A percentile compares a stretch with the other conserved stretches of the same genome.
Conservation (phyloP, 768 basidiomycete genomes). For the Floccularia luteovirens region DNA sequence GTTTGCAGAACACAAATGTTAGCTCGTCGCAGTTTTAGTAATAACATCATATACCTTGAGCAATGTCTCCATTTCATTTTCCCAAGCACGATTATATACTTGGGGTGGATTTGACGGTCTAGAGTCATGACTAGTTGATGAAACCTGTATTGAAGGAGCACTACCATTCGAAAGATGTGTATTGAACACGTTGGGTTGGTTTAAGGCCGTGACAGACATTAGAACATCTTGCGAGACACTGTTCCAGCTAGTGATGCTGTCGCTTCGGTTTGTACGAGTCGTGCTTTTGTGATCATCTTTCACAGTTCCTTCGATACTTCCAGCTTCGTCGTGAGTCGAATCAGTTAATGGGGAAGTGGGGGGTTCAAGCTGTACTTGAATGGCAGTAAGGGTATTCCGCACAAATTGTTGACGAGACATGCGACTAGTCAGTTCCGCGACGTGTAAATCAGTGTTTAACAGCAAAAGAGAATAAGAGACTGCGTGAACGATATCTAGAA, state of each 20-base stretch:
- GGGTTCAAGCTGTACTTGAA: conserved; percentile 72
- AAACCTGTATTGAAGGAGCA: conserved; percentile 54
- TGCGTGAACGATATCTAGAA: conserved; percentile 88
- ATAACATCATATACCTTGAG: conserved; percentile 55
- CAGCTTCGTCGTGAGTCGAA: conserved; percentile 56
- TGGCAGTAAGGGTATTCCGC: conserved; percentile 81
- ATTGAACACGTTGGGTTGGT: conserved; percentile 16
- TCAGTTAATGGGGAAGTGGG: conserved; percentile 47
- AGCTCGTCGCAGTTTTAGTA: not conserved
- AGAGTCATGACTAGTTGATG: conserved; percentile 18
- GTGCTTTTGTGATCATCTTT: conserved; percentile 52
- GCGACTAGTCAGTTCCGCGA: conserved; percentile 79
- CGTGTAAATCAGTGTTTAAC: conserved; percentile 95
- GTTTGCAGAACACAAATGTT: conserved; percentile 5
- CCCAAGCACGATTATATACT: conserved; percentile 68
- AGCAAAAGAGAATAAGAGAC: conserved; percentile 89
- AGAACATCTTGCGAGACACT: conserved; percentile 62
- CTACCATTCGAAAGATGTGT: conserved; percentile 47
- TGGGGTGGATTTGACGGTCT: conserved; percentile 18
- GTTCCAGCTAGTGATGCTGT: conserved; percentile 81
- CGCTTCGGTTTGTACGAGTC: conserved; percentile 66
- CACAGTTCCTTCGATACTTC: conserved; percentile 47
- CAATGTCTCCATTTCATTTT: conserved; percentile 75
- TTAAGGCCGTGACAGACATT: conserved; percentile 25
- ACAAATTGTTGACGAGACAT: conserved; percentile 95